Conservation (phyloP, 768 basidiomycete genomes). For the Lactarius trivialis region DNA sequence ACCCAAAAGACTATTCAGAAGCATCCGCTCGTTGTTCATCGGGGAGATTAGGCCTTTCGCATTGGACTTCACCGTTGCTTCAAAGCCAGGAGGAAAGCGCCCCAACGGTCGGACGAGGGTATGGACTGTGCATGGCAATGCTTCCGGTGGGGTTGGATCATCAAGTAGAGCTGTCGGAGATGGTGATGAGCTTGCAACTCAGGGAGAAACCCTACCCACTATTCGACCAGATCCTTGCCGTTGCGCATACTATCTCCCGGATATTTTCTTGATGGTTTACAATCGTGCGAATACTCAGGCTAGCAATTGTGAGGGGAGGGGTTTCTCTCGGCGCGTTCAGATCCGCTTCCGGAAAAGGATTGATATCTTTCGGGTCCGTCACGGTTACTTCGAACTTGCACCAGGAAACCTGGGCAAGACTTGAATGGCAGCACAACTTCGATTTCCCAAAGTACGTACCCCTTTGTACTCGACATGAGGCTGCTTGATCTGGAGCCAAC, state of each 20-base stretch:
- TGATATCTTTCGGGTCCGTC: constrained; percentile 80
- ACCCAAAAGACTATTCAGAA: constrained; percentile 80
- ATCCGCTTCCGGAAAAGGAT: constrained; percentile 73
- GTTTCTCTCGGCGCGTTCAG: constrained; percentile 62
- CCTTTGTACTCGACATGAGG: constrained; percentile 71
- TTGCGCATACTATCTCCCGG: constrained; percentile 85
- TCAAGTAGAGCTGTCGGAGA: constrained; percentile 67
- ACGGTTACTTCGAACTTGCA: constrained; percentile 89
- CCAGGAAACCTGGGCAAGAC: constrained; percentile 74
- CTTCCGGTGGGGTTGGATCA: constrained; percentile 85
- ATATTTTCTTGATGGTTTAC: constrained; percentile 93
- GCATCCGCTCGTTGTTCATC: constrained; percentile 74
- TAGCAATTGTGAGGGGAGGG: constrained; percentile 89
- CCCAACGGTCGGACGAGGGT: constrained; percentile 90
- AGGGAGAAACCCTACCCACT: constrained; percentile 34
- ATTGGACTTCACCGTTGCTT: constrained; percentile 55
- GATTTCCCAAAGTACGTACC: constrained; percentile 39
- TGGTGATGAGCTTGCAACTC: neutral
- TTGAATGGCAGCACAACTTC: neutral
- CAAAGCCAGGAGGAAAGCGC: constrained; percentile 80
- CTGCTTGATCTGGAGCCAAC: constrained; percentile 86
- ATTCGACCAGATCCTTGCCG: constrained; percentile 77
- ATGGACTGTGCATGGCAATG: constrained; percentile 72
- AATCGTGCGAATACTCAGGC: constrained; percentile 79
- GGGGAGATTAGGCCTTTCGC: constrained; percentile 65